Base-by-base conservation (phyloP, 2,329 filamentous ascomycete genomes). In the Botrytis pseudocinerea region DNA sequence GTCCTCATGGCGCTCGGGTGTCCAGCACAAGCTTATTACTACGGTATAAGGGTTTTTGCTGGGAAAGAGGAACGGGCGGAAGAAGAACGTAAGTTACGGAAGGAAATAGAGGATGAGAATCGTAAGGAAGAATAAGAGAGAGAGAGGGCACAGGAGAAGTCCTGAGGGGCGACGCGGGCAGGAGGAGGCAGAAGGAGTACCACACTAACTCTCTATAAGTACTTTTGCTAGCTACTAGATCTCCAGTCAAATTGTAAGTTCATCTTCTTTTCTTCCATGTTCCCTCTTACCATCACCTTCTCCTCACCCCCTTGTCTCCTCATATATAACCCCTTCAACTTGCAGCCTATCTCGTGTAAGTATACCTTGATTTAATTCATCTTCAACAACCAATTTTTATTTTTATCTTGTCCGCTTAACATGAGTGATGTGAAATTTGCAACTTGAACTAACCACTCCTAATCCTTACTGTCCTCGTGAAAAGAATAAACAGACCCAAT, bases 11-110 rank as follows among this genome's bases (percentile, higher is more conserved):
- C 59, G 4, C 51, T 63, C 6, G 25, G 20, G 1, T 18, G n/a
- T 32, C 68, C 68, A 14, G 28, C 25, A 32, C 68, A 70, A 62
- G 68, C 68, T 44, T 60, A 60, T 20, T 70, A 70, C 25, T 70
- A 70, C 16, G 68, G 68, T 35, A 25, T 57, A 2, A 57, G 48
- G 20, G 10, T 25, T 10, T 2, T 28, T 18, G 48, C n/a, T 18
- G 46, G 2, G 32, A 66, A 10, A 51, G 20, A n/a, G 1, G 28
- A 65, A 46, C 46, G 16, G 14, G 32, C 48, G 3, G 32, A 66
- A 46, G 32, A 51, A 25, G 32, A 66, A 28, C 32, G 20, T 9
- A 20, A 57, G 51, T 0, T 57, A 28, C 7, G 6, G 16, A 57
- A 40, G 14, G 5, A 51, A 40, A 35, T 38, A 5, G 32, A 25